Evolutionary conservation across 805 yeast genomes (phyloP).

Genomic region (Candida sithepensis): DNA sequence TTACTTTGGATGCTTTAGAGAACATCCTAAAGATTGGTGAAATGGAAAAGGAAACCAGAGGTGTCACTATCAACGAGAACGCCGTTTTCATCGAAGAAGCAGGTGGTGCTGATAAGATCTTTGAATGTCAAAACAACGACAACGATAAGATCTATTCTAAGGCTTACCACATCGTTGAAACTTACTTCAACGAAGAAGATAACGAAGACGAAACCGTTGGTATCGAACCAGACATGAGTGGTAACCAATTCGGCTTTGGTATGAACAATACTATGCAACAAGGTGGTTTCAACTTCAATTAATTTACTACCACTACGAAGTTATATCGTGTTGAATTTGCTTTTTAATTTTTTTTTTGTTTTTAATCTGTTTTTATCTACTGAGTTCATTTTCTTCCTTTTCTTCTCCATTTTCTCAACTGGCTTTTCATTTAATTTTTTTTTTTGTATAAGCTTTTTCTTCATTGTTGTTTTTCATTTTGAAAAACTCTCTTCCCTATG

Average conservation of each 20-base stretch:
- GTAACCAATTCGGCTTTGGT: slow-evolving; percentile 87
- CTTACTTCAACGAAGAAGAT: slow-evolving; percentile 84
- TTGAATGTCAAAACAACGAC: slow-evolving; percentile 85
- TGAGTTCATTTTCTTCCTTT: not conserved
- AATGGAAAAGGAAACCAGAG: slow-evolving; percentile 75
- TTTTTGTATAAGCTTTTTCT: not conserved
- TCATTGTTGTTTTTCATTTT: not conserved
- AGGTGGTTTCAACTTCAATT: slow-evolving; percentile 48
- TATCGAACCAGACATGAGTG: slow-evolving; percentile 67
- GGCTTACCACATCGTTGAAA: slow-evolving; percentile 86
- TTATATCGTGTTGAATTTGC: not conserved
- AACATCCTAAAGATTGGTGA: slow-evolving; percentile 95
- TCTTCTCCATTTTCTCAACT: not conserved
- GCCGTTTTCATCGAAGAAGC: slow-evolving; percentile 95
- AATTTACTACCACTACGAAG: not conserved
- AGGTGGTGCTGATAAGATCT: slow-evolving; percentile 96
- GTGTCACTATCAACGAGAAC: slow-evolving; percentile 70
- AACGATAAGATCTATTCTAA: slow-evolving; percentile 91
- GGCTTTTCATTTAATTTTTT: not conserved
- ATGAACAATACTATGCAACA: slow-evolving; percentile 48
- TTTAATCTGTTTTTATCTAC: not conserved
- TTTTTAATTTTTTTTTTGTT: not conserved
- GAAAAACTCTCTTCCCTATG: not conserved
- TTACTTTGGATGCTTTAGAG: slow-evolving; percentile 91
- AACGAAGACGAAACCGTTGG: slow-evolving; percentile 63